Evolutionary conservation across 1,139 yeast genomes (phyloP).

Genomic region (Geotrichum europaeum): DNA sequence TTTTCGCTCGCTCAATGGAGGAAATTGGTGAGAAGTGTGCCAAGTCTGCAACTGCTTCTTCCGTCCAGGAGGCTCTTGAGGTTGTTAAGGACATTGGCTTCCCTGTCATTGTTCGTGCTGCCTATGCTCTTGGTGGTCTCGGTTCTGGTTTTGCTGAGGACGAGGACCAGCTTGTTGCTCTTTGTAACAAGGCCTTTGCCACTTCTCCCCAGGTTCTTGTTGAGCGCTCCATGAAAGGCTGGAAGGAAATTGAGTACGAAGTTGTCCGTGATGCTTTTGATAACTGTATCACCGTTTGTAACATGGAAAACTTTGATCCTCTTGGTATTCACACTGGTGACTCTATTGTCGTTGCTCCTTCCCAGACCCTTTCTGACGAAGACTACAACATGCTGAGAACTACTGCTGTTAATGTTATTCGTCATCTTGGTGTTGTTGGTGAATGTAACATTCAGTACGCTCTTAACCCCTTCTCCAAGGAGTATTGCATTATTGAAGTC

Average conservation of each 20-base stretch:
- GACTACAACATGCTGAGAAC: constrained; percentile 97
- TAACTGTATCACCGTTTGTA: constrained; percentile 97
- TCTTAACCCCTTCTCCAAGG: constrained; percentile 81
- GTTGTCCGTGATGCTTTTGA: constrained; percentile 95
- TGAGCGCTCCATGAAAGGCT: constrained; percentile 94
- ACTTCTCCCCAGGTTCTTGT: constrained; percentile 94
- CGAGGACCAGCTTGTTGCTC: constrained; percentile 70
- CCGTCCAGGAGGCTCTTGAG: constrained; percentile 69
- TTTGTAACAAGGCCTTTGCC: constrained; percentile 90
- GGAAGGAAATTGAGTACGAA: constrained; percentile 99
- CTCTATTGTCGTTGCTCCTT: constrained; percentile 97
- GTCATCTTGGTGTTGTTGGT: constrained; percentile 98
- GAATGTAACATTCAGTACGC: constrained; percentile 99
- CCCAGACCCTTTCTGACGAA: constrained; percentile 93
- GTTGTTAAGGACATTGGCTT: constrained; percentile 87
- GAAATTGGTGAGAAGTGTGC: constrained; percentile 95
- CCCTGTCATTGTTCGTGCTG: constrained; percentile 97
- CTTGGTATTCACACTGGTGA: constrained; percentile 98
- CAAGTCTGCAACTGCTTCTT: constrained; percentile 76
- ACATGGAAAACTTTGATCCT: constrained; percentile 98
- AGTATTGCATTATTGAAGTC: constrained; percentile 94
- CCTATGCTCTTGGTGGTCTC: constrained; percentile 94
- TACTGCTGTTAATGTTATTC: constrained; percentile 93
- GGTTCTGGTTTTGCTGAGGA: constrained; percentile 98
- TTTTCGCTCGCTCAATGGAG: constrained; percentile 90